Conservation (phyloP, 768 basidiomycete genomes). For the Mycena crocata region DNA sequence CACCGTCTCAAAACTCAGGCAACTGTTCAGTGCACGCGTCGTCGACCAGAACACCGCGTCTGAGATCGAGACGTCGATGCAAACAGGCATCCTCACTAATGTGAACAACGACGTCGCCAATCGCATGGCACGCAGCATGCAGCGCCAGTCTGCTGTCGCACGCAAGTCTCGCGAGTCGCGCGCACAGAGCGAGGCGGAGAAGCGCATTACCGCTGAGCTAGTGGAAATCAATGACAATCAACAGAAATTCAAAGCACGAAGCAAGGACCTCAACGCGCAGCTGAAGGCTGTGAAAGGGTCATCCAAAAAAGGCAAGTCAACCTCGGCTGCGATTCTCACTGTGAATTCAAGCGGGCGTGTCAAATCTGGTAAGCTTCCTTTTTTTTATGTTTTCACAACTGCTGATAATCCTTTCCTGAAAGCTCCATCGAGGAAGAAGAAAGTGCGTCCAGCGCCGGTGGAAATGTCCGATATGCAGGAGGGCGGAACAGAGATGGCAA, state of each 20-base stretch:
- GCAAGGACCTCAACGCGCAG: conserved; percentile 3
- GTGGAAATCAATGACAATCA: neutral
- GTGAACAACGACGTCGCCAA: conserved; percentile 14
- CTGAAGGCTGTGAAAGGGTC: neutral
- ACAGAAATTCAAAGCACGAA: neutral
- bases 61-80: conserved; percentile 20
- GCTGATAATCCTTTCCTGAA: too few species aligned
- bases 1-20: neutral
- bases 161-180: neutral
- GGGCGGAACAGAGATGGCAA: too few species aligned
- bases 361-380: too few species aligned
- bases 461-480: too few species aligned
- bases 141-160: neutral
- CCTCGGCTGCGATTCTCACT: neutral
- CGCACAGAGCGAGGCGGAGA: neutral
- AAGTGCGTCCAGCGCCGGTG: too few species aligned
- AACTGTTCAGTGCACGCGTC: conserved; percentile 2
- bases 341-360: neutral
- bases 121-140: neutral
- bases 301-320: neutral
- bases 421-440: too few species aligned
- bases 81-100: conserved; percentile 25
- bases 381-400: too few species aligned
- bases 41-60: conserved; percentile 17
- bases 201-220: neutral